Conservation (phyloP, 176 grass and related monocot genomes). For the Eragrostis nindensis region DNA sequence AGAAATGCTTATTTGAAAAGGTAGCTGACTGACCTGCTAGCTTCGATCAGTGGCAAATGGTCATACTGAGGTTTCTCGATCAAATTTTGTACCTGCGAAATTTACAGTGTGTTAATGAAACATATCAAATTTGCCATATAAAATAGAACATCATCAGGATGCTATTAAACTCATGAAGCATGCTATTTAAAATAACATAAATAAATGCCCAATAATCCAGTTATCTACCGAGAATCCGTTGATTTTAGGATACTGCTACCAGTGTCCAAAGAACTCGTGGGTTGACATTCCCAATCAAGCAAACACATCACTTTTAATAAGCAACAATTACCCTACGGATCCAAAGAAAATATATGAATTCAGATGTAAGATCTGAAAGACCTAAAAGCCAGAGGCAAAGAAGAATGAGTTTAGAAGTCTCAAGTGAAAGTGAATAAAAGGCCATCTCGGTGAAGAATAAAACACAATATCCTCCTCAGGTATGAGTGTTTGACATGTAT, state of each 20-base stretch:
- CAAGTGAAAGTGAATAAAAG: background rate
- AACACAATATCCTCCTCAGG: no score
- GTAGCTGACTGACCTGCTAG: slow-evolving; percentile 78
- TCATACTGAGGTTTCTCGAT: slow-evolving; percentile 98
- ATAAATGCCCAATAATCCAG: slow-evolving; percentile 1
- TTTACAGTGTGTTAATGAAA: background rate
- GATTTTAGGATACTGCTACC: background rate
- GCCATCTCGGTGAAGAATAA: background rate
- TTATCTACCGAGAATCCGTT: background rate
- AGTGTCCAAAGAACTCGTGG: background rate
- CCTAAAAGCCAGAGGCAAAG: background rate
- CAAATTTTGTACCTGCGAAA: slow-evolving; percentile 83
- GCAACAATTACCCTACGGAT: background rate
- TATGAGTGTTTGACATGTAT: no score
- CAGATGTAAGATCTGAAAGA: background rate
- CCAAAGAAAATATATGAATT: background rate
- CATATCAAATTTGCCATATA: slow-evolving; percentile 7
- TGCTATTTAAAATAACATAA: background rate
- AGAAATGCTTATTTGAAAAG: slow-evolving; percentile 22
- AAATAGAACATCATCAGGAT: slow-evolving; percentile 9
- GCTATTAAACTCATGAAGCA: background rate
- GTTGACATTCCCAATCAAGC: background rate
- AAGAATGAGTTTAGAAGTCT: background rate
- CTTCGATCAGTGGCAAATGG: slow-evolving; percentile 92
- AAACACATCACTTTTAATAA: background rate